A percentile compares a stretch with the other conserved stretches of the same genome.
Evolutionary conservation across 176 grass and related monocot genomes (phyloP).

Genomic region (Carex littledalei): DNA sequence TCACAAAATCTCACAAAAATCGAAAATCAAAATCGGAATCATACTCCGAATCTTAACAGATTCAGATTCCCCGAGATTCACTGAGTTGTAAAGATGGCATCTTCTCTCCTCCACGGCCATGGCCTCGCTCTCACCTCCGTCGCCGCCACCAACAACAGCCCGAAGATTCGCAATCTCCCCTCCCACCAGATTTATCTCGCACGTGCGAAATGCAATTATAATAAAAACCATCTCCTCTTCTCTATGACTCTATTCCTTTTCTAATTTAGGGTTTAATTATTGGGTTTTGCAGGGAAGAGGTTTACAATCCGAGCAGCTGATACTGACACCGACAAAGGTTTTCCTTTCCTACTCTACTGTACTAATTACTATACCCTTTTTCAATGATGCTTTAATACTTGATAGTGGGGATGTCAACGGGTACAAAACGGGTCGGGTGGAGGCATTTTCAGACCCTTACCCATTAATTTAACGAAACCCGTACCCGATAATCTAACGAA

Average conservation of each 20-base stretch:
- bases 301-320: not conserved
- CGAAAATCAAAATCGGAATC: too few relatives aligned
- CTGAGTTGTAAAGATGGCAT: not conserved
- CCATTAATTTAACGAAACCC: too few relatives aligned
- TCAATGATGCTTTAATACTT: too few relatives aligned
- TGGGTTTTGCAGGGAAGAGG: constrained; percentile 12
- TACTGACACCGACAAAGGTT: constrained; percentile 7
- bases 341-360: not conserved
- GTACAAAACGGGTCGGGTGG: too few relatives aligned
- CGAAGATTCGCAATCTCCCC: not conserved
- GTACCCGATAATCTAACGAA: too few relatives aligned
- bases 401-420: too few relatives aligned
- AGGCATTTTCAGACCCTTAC: too few relatives aligned
- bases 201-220: not conserved
- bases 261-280: not conserved
- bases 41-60: too few relatives aligned
- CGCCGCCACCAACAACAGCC: not conserved
- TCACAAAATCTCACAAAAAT: too few relatives aligned
- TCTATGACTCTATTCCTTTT: not conserved
- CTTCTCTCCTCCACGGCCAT: not conserved
- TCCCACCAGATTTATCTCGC: not conserved
- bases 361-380: too few relatives aligned
- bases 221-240: not conserved
- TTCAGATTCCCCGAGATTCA: too few relatives aligned
- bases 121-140: not conserved